phyloP scores from a whole-genome alignment of 495 filamentous ascomycete genomes.

The Haplographium delicatum region DNA sequence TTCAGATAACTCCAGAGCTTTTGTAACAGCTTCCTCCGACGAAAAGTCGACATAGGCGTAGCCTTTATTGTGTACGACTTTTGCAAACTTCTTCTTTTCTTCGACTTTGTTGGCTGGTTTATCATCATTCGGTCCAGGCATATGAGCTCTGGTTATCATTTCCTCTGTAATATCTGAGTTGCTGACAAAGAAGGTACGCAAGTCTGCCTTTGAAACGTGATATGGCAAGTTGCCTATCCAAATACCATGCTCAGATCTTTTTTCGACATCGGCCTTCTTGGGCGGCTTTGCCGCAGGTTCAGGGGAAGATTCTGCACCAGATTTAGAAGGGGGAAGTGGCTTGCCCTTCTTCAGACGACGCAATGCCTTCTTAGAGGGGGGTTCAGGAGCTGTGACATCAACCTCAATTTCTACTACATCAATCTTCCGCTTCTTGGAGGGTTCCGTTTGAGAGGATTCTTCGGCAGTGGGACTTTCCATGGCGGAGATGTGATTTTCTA shows the following conservation, averaged over 20 bases:
- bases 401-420: constrained; percentile 72
- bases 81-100: constrained; percentile 29
- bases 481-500: too few species aligned
- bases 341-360: constrained; percentile 77
- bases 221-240: constrained; percentile 97
- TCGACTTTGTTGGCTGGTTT: constrained; percentile 39
- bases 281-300: constrained; percentile 29
- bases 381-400: constrained; percentile 80
- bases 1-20: constrained; percentile 76
- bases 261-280: constrained; percentile 41
- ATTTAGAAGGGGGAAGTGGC: constrained; percentile 33
- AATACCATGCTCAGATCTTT: constrained; percentile 74
- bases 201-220: constrained; percentile 61
- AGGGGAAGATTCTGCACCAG: constrained; percentile 30
- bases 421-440: constrained; percentile 69
- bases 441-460: background rate
- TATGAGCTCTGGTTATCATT: constrained; percentile 74
- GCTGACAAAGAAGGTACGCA: constrained; percentile 71
- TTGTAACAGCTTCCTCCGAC: constrained; percentile 55
- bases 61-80: constrained; percentile 60
- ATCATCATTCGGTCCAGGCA: constrained; percentile 53
- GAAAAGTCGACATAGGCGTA: constrained; percentile 96
- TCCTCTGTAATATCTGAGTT: constrained; percentile 61
- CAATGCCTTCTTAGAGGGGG: constrained; percentile 85
- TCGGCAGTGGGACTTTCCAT: too few species aligned